Evolutionary conservation across 345 rosid genomes (phyloP), one percentile per base, ranked within the genome.

Genomic region (Pseudoturritis turrita): DNA sequence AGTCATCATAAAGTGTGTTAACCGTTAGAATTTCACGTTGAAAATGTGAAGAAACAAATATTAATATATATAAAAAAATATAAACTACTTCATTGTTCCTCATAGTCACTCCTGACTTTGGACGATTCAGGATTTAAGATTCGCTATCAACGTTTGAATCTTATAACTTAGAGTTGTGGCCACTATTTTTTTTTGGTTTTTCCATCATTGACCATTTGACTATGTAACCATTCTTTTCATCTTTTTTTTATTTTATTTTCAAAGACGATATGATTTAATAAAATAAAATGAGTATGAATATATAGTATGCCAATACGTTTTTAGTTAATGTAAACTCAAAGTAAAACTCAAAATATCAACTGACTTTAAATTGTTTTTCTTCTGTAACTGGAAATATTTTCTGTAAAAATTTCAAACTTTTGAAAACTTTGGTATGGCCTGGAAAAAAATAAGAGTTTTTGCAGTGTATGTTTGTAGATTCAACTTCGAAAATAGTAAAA

Each of bases 161-260:
- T 68, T 55, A 14, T 29, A 43, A 14, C 62, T 41, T 43, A 41
- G 5, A 68, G 59, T 6, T 28, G 51, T 68, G 72, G 55, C 64
- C 44, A 35, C 44, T 13, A n/a, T 26, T 29, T 35, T 8, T n/a
- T 33, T 21, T 64, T n/a, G 56, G 33, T 2, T 26, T 44, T 29
- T 41, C 15, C 43, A 35, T 57, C 56, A 57, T 35, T 70, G 74
- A 70, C 74, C 23, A 69, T 46, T 3, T 44, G 11, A 29, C 5
- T 43, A 19, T 57, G 7, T 45, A n/a, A n/a, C n/a, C n/a, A n/a
- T n/a, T n/a, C n/a, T n/a, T n/a, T 57, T 35, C 37, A 10, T 18
- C 39, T 1, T 47, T 41, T 12, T 10, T 3, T 21, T 10, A 69
- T 11, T 31, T 26, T n/a, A 25, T 36, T 19, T 58, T 58, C 66